Conservation (phyloP, 2,329 filamentous ascomycete genomes). For the Fusarium nelsonii region DNA sequence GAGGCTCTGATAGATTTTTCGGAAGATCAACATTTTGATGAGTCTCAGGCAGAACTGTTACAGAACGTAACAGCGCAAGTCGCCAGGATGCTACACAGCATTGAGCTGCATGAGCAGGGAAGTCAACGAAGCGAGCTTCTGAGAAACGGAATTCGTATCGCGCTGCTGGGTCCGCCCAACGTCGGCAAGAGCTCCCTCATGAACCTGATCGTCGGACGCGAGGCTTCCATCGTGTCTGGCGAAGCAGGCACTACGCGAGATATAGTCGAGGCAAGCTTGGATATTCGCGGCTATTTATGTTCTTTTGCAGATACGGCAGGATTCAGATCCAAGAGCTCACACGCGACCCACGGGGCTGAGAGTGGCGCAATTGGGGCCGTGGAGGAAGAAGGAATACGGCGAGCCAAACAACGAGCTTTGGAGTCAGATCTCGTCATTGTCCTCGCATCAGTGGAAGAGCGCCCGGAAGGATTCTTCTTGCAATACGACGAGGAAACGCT, state of each 20-base stretch:
- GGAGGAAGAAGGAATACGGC: slow-evolving; percentile 89
- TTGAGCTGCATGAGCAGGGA: slow-evolving; percentile 79
- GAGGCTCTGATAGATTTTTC: slow-evolving; percentile 98
- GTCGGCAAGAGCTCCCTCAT: slow-evolving; percentile 94
- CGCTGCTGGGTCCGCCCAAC: slow-evolving; percentile 91
- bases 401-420: slow-evolving; percentile 83
- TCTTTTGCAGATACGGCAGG: slow-evolving; percentile 97
- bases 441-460: slow-evolving; percentile 78
- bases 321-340: slow-evolving; percentile 67
- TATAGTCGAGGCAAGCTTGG: slow-evolving; percentile 90
- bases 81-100: slow-evolving; percentile 67
- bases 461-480: slow-evolving; percentile 57
- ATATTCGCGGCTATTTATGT: slow-evolving; percentile 90
- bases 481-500: slow-evolving; percentile 68
- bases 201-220: slow-evolving; percentile 88
- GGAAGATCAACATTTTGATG: slow-evolving; percentile 97
- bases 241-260: slow-evolving; percentile 96
- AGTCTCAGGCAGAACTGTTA: slow-evolving; percentile 80
- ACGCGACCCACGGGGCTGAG: slow-evolving; percentile 20
- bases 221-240: slow-evolving; percentile 93
- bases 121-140: slow-evolving; percentile 86
- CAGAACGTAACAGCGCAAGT: slow-evolving; percentile 76
- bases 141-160: slow-evolving; percentile 85
- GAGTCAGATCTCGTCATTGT: slow-evolving; percentile 89
- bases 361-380: slow-evolving; percentile 72